Conservation (phyloP, 1,139 yeast species). For the Pichia sp. region DNA sequence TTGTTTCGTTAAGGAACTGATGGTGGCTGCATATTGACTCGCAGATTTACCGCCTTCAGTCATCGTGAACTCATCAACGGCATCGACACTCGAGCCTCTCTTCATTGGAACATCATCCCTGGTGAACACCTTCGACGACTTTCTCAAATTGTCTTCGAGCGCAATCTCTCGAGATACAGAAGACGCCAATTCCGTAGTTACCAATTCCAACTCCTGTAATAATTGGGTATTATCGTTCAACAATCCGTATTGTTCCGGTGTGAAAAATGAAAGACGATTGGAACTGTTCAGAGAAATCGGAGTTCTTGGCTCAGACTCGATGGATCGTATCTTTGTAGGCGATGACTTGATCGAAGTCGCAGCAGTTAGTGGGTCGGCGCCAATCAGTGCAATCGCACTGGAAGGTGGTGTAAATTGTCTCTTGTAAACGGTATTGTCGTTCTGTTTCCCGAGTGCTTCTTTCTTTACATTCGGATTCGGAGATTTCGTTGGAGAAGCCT, state of each 20-base stretch:
- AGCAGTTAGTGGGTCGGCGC: neutral
- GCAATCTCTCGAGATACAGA: constrained; percentile 66
- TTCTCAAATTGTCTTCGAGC: constrained; percentile 45
- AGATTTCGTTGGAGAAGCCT: constrained; percentile 9
- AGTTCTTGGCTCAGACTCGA: constrained; percentile 13
- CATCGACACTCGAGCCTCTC: constrained; percentile 1
- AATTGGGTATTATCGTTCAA: constrained; percentile 58
- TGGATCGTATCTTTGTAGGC: constrained; percentile 3
- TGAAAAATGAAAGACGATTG: constrained; percentile 8
- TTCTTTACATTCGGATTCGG: neutral
- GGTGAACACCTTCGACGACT: neutral
- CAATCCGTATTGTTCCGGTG: constrained; percentile 58
- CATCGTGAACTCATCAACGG: neutral
- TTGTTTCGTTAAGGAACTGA: constrained; percentile 54
- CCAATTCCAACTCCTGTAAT: constrained; percentile 61
- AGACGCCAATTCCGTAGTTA: constrained; percentile 69
- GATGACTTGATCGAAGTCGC: constrained; percentile 3
- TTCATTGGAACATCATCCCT: neutral
- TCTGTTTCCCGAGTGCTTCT: neutral
- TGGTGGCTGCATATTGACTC: constrained; percentile 39
- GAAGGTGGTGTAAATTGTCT: constrained; percentile 1
- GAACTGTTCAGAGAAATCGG: constrained; percentile 14
- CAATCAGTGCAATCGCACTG: neutral
- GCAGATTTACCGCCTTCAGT: constrained; percentile 1
- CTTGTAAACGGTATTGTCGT: neutral